phyloP scores from a whole-genome alignment of 225 moss, liverwort and hornwort genomes.

The Antitrichia curtipendula region DNA sequence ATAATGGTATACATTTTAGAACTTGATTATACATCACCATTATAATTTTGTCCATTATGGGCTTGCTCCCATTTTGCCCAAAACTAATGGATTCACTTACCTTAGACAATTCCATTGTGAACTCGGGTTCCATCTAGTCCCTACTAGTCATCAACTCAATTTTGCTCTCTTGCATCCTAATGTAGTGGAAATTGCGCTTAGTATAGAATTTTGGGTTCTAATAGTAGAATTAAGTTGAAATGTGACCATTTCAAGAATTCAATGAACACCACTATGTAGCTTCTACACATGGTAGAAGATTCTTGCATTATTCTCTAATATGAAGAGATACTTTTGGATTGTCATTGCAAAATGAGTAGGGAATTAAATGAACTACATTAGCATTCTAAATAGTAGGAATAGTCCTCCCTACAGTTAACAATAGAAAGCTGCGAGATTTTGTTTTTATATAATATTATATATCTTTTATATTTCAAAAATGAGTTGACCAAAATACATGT shows the following conservation, averaged over 20 bases:
- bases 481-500: rapidly evolving
- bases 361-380: not conserved
- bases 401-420: rapidly evolving
- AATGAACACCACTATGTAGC: too few species aligned
- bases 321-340: not conserved
- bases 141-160: not conserved
- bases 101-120: not conserved
- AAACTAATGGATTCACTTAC: not conserved
- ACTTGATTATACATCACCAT: too few species aligned
- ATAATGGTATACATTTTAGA: too few species aligned
- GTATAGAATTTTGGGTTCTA: not conserved
- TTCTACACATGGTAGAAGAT: not conserved
- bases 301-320: not conserved
- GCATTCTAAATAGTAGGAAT: not conserved
- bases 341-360: too few species aligned
- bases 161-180: not conserved
- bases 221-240: too few species aligned
- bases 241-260: too few species aligned
- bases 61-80: too few species aligned
- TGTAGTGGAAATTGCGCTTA: not conserved
- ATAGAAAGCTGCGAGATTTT: not conserved
- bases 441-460: not conserved
- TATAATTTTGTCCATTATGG: too few species aligned
- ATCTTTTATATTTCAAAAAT: not conserved
- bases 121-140: rapidly evolving